phyloP scores from a whole-genome alignment of 1,284 basidiomycete species.

The Fistulina hepatica region DNA sequence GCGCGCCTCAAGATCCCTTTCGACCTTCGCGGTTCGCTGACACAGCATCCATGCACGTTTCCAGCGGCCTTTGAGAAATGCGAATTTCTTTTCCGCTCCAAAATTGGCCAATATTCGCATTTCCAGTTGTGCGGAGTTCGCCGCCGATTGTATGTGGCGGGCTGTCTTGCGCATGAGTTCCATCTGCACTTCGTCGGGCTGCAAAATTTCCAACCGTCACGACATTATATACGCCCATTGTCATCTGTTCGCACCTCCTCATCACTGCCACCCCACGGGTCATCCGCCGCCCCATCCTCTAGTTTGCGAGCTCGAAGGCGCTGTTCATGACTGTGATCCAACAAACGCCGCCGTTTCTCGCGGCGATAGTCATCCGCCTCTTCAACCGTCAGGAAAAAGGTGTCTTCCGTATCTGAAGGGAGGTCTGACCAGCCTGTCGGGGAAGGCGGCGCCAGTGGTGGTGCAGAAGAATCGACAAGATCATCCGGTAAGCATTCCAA shows the following conservation, averaged over 20 bases:
- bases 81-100: slow-evolving; percentile 57
- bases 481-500: slow-evolving; percentile 36
- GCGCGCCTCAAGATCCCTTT: slow-evolving; percentile 22
- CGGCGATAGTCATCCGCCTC: slow-evolving; percentile 58
- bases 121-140: slow-evolving; percentile 69
- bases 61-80: slow-evolving; percentile 72
- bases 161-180: slow-evolving; percentile 72
- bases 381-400: slow-evolving; percentile 59
- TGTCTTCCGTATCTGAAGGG: slow-evolving; percentile 74
- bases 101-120: slow-evolving; percentile 84
- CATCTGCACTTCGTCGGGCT: slow-evolving; percentile 59
- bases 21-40: slow-evolving; percentile 33
- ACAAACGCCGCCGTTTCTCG: slow-evolving; percentile 50
- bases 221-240: slow-evolving; percentile 1
- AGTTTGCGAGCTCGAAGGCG: slow-evolving; percentile 47
- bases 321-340: slow-evolving; percentile 52
- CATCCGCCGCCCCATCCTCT: slow-evolving; percentile 34
- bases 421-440: slow-evolving; percentile 70
- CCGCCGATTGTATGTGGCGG: slow-evolving; percentile 49
- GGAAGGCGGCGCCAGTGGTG: slow-evolving; percentile 21
- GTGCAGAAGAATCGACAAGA: slow-evolving; percentile 9
- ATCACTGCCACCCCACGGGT: slow-evolving; percentile 58
- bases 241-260: slow-evolving; percentile 52
- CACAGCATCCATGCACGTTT: slow-evolving; percentile 45
- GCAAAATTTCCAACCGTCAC: slow-evolving; percentile 3